A percentile compares a stretch with the other conserved stretches of the same genome.
Conservation (phyloP, 306 rosid species). For the Trichosanthes cucumerina region DNA sequence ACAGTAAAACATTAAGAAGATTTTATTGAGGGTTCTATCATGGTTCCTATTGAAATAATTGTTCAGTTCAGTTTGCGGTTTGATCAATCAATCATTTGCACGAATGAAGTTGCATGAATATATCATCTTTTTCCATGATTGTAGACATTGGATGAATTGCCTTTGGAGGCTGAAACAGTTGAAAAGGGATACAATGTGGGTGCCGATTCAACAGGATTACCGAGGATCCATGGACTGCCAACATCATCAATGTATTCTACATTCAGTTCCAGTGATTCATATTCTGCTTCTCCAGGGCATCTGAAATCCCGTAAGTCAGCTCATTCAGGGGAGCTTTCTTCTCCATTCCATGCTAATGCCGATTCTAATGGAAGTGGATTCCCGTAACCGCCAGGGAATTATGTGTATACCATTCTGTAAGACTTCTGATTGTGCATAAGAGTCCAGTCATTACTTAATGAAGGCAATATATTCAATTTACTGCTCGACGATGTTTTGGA, state of each 20-base stretch:
- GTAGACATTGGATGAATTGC: constrained; percentile 88
- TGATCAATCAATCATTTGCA: not conserved
- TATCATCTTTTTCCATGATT: constrained; percentile 10
- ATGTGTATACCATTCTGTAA: constrained; percentile 40
- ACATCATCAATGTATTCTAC: constrained; percentile 61
- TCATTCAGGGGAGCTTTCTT: constrained; percentile 76
- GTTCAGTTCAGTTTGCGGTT: not conserved
- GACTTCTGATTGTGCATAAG: constrained; percentile 2
- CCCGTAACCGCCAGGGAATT: constrained; percentile 35
- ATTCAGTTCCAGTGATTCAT: constrained; percentile 48
- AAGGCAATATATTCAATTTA: constrained; percentile 49
- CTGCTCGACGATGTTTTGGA: constrained; percentile 29
- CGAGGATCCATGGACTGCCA: constrained; percentile 77
- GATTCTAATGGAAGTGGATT: constrained; percentile 76
- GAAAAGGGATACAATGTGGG: constrained; percentile 77
- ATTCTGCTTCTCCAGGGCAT: constrained; percentile 63
- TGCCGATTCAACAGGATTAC: constrained; percentile 73
- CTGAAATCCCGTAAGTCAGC: constrained; percentile 61
- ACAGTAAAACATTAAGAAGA: not conserved
- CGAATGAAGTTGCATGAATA: not conserved
- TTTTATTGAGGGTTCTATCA: not conserved
- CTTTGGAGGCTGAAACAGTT: constrained; percentile 87
- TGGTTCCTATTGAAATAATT: not conserved
- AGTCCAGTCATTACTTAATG: not conserved
- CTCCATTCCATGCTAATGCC: constrained; percentile 45